Base-by-base conservation (phyloP, 331 rosid species). In the Acacia pycnantha region DNA sequence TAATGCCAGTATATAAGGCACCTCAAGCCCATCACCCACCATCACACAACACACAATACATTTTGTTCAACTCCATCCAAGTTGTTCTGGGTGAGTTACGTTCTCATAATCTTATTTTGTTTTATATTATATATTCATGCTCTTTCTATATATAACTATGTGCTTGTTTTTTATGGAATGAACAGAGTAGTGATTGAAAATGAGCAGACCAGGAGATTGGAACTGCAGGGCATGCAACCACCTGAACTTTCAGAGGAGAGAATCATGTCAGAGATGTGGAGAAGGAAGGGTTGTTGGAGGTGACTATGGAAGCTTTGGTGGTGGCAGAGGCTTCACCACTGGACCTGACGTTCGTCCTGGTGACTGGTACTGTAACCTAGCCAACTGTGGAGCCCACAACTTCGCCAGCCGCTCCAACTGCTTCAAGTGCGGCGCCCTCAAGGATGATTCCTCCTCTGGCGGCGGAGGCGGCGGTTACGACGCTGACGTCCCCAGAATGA, bases 151-250 rank as follows among this genome's bases (percentile, higher is more conserved):
- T 11, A 11, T 41, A 3, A 37, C 50, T 53, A 44, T 31, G 74
- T 43, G 54, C 5, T 21, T 33, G 44, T 22, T 22, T 33, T 65
- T 65, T 31, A 33, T 12, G 35, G 18, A 31, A 64, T 53, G 35
- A 74, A 43, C 5, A 41, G 43, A 53, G 44, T 9, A 53, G 44
- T 19, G 41, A 6, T 65, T 33, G 44, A 77, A 73, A 61, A 94
- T 94, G 98, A 94, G 80, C 84, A 81, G 98, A 58, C 98, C 98
- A 65, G 98, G 98, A 82, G 98, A 94, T 83, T 94, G 98, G 98
- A 94, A 91, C 86, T 94, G 98, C 85, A 91, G 92, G 86, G 51
- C 98, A 74, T 94, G 98, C 94, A 87, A 82, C 91, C 93, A 94
- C 83, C 87, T 94, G 43, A 94, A 94, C 85, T 94, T 94, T 16